Evolutionary conservation across 2,329 filamentous ascomycete species (phyloP).

Genomic region (Camillea tinctor): DNA sequence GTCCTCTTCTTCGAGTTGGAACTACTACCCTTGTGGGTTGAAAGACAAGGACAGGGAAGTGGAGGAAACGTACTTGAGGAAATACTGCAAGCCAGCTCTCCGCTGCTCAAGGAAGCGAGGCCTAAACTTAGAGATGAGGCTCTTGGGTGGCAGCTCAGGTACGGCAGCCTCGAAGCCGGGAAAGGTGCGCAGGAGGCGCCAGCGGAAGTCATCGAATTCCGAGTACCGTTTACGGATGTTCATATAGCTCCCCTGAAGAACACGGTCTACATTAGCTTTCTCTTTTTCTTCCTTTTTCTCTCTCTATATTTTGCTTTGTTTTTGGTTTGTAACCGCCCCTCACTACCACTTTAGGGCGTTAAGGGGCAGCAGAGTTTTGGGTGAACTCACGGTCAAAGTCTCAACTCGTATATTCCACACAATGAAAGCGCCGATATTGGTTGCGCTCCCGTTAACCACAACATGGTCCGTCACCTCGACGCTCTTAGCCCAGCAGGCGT

Average conservation of each 20-base stretch:
- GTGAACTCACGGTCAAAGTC: conserved; percentile 70
- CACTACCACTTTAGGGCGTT: conserved; percentile 16
- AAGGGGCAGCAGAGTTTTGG: not conserved
- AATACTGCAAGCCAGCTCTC: conserved; percentile 81
- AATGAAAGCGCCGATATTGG: conserved; percentile 80
- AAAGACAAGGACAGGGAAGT: not conserved
- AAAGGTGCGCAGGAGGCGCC: conserved; percentile 73
- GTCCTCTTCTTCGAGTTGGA: not conserved
- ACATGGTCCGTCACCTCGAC: conserved; percentile 59
- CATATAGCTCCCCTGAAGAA: conserved; percentile 56
- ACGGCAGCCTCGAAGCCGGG: conserved; percentile 82
- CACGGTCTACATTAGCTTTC: conserved; percentile 3
- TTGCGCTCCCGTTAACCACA: conserved; percentile 55
- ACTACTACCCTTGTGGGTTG: too few relatives aligned
- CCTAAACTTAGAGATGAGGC: conserved; percentile 81
- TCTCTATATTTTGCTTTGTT: not conserved
- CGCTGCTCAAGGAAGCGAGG: conserved; percentile 83
- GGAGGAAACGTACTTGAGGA: conserved; percentile 71
- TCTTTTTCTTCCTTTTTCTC: conserved; percentile 8
- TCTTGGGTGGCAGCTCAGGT: conserved; percentile 88
- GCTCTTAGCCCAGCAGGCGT: conserved; percentile 63
- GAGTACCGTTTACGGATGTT: conserved; percentile 77
- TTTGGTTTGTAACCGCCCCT: too few relatives aligned
- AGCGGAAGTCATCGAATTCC: conserved; percentile 83
- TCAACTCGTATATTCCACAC: conserved; percentile 91